Evolutionary conservation across 164 flowering plant genomes (phyloP).

Genomic region (Stephania yunnanensis): DNA sequence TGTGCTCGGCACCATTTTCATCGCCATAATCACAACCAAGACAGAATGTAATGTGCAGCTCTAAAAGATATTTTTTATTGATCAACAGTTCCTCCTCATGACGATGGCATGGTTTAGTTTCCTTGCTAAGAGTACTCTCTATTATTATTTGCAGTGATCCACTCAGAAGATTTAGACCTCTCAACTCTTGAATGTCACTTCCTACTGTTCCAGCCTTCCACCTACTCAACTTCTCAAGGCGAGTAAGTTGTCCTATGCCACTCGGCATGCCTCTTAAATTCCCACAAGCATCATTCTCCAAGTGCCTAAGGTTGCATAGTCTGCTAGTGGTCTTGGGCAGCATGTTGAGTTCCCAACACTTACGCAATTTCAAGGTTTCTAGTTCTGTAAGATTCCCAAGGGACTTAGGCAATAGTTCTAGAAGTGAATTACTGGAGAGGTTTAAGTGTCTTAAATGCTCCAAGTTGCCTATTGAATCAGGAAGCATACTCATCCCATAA

Average conservation of each 20-base stretch:
- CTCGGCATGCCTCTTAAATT: slow-evolving; percentile 1
- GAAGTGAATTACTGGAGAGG: background rate
- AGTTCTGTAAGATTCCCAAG: background rate
- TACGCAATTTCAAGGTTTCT: background rate
- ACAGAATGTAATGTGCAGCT: background rate
- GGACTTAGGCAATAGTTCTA: background rate
- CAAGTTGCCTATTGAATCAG: background rate
- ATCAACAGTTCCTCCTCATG: background rate
- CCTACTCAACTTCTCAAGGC: background rate
- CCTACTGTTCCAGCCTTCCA: background rate
- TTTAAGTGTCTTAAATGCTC: background rate
- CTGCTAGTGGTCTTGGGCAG: slow-evolving; percentile 7
- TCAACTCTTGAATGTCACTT: background rate
- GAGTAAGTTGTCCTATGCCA: slow-evolving; percentile 5
- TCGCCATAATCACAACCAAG: background rate
- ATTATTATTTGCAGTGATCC: slow-evolving; percentile 3
- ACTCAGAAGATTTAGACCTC: slow-evolving; percentile 3
- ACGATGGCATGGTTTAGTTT: too few species aligned
- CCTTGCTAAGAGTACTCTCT: too few species aligned
- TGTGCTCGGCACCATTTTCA: background rate
- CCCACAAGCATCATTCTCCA: background rate
- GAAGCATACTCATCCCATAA: background rate
- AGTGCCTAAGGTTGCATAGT: slow-evolving; percentile 1
- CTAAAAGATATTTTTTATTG: background rate
- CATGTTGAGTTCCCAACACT: background rate